phyloP scores from a whole-genome alignment of 345 rosid species.

The Citrus glauca region DNA sequence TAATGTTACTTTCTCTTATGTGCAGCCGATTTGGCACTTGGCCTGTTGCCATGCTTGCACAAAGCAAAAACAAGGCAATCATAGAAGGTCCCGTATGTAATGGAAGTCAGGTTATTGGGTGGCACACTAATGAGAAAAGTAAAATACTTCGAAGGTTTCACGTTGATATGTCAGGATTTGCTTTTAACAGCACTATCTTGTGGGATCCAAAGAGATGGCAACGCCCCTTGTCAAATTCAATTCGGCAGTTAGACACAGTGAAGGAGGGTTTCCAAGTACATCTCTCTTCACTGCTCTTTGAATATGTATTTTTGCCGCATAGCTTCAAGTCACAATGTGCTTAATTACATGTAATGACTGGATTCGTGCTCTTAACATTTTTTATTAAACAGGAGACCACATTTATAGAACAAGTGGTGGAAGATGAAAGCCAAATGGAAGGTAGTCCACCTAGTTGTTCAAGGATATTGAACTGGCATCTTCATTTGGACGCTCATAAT shows the following conservation, averaged over 20 bases:
- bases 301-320: neutral
- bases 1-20: conserved; percentile 13
- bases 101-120: conserved; percentile 73
- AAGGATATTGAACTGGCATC: conserved; percentile 86
- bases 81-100: conserved; percentile 90
- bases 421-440: conserved; percentile 95
- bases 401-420: conserved; percentile 85
- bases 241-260: conserved; percentile 69
- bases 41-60: conserved; percentile 96
- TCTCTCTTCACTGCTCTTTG: conserved; percentile 4
- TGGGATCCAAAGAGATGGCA: conserved; percentile 90
- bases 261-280: conserved; percentile 95
- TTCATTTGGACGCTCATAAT: conserved; percentile 58
- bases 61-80: conserved; percentile 80
- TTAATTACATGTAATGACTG: neutral
- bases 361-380: neutral
- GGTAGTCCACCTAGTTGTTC: conserved; percentile 69
- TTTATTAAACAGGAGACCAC: conserved; percentile 65
- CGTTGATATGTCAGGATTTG: conserved; percentile 96
- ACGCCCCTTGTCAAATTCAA: conserved; percentile 45
- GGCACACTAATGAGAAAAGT: conserved; percentile 97
- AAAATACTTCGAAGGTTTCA: conserved; percentile 81
- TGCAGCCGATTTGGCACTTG: conserved; percentile 87
- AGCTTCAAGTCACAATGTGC: neutral
- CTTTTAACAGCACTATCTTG: conserved; percentile 87